Evolutionary conservation across 2,329 filamentous ascomycete species (phyloP).

Genomic region (Leptographium flavum): DNA sequence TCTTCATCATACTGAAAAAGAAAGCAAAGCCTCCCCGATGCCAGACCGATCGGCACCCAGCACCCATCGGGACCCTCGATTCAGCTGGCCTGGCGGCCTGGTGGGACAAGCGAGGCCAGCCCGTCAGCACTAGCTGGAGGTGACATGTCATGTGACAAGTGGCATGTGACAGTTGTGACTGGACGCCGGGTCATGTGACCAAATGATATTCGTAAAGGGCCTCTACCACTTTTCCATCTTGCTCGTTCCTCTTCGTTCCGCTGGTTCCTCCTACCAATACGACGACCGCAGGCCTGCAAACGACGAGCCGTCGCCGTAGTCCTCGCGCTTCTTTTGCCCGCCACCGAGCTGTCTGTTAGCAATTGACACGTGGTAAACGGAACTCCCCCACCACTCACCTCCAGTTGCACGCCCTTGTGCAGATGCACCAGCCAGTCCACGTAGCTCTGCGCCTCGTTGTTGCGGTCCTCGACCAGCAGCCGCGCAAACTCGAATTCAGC

Average conservation of each 20-base stretch:
- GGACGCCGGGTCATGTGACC: too few species aligned
- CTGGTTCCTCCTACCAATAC: constrained; percentile 15
- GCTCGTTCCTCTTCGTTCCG: not conserved
- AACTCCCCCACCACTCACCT: constrained; percentile 31
- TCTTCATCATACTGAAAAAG: too few species aligned
- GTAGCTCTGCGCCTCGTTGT: constrained; percentile 95
- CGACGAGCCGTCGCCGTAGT: constrained; percentile 32
- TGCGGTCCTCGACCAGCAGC: constrained; percentile 81
- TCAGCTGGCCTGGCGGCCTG: too few species aligned
- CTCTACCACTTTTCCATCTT: not conserved
- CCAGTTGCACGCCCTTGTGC: constrained; percentile 83
- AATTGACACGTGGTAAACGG: not conserved
- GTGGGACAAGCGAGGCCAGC: too few species aligned
- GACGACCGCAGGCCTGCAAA: constrained; percentile 28
- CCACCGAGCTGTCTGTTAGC: constrained; percentile 39
- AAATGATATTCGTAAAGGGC: not conserved
- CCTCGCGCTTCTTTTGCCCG: constrained; percentile 52
- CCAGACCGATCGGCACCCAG: too few species aligned
- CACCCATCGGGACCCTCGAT: too few species aligned
- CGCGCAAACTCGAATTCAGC: constrained; percentile 94
- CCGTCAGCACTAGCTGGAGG: too few species aligned
- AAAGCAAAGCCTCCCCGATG: too few species aligned
- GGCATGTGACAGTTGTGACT: too few species aligned
- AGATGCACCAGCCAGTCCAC: constrained; percentile 97
- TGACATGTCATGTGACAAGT: too few species aligned